These are phyloP conservation scores for Pyrus hybrid DNA, from an alignment of 331 rosid species.

Conservation along the genomic window DNA sequence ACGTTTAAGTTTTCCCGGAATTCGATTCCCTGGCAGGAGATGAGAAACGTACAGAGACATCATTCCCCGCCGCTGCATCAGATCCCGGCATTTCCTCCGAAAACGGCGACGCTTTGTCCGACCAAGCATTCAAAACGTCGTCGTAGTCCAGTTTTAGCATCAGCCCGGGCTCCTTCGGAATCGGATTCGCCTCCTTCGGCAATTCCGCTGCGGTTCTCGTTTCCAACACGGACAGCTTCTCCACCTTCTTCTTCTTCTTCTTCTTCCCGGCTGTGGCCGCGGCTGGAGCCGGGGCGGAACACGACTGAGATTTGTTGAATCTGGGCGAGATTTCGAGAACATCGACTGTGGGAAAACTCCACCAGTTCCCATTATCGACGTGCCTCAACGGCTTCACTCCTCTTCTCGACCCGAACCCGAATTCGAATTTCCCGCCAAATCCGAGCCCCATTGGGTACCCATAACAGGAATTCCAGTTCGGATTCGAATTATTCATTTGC, in stretches of 20 bases:
- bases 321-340: slow-evolving; percentile 72
- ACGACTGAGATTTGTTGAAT: slow-evolving; percentile 21
- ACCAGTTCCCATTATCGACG: slow-evolving; percentile 65
- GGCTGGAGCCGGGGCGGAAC: not conserved
- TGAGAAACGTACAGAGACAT: slow-evolving; percentile 56
- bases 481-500: not conserved
- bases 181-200: slow-evolving; percentile 26
- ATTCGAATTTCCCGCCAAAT: slow-evolving; percentile 55
- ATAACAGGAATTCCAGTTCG: slow-evolving; percentile 13
- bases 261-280: not conserved
- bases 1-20: not conserved
- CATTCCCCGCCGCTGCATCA: slow-evolving; percentile 42
- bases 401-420: slow-evolving; percentile 37
- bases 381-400: slow-evolving; percentile 48
- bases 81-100: slow-evolving; percentile 46
- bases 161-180: slow-evolving; percentile 29
- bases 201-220: slow-evolving; percentile 5
- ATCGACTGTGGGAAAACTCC: slow-evolving; percentile 75
- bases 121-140: slow-evolving; percentile 66
- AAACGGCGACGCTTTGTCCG: slow-evolving; percentile 65
- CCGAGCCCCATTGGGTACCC: slow-evolving; percentile 33
- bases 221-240: not conserved
- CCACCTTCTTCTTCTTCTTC: slow-evolving; percentile 6
- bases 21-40: slow-evolving; percentile 21
- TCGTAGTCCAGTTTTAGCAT: slow-evolving; percentile 73